Base-by-base conservation (phyloP, 768 basidiomycete genomes). In the Rhizopogon roseolus region DNA sequence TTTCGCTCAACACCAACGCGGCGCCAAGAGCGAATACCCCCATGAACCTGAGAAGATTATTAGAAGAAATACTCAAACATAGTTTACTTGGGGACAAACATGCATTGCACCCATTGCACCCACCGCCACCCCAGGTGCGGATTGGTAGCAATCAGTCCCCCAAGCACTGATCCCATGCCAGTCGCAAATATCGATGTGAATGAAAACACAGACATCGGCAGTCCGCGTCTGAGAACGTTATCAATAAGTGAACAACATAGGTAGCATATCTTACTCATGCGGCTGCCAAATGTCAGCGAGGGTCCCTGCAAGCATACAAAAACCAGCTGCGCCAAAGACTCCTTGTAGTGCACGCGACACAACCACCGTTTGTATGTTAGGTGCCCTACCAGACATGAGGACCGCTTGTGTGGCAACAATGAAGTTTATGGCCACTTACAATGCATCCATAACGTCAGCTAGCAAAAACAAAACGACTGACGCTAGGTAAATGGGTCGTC, bases 51-150 rank as follows among this genome's bases (percentile, higher is more conserved):
- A 61, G 42, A 40, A 48, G 45, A 51, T 49, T 43, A 44, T 41
- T 29, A 4, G 34, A 41, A 19, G 25, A 9, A 17, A 5, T 36
- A n/a, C 27, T 6, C 16, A 38, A 32, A 37, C 28, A 19, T 50
- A 52, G 50, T 50, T 50, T 42, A 54, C n/a, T 43, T 32, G 29
- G 29, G 40, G 29, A 29, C 62, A 52, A 46, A 81, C 85, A 85
- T 86, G 62, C 81, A 68, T 54, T 84, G 81, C 11, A 90, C 75
- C 88, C 88, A 92, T 61, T 88, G 81, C 17, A 93, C 86, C 88
- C 90, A 91, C 38, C 88, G 72, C 88, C 90, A 92, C 56, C 75
- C 75, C 5, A 90, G 69, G 29, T 70, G 69, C 0, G 73, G 69
- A 55, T 79, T 80, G 57, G 79, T 74, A 60, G 89, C 81, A 34